Evolutionary conservation across 2,329 filamentous ascomycete species (phyloP).

Genomic region (Allantophomopsis lycopodina): DNA sequence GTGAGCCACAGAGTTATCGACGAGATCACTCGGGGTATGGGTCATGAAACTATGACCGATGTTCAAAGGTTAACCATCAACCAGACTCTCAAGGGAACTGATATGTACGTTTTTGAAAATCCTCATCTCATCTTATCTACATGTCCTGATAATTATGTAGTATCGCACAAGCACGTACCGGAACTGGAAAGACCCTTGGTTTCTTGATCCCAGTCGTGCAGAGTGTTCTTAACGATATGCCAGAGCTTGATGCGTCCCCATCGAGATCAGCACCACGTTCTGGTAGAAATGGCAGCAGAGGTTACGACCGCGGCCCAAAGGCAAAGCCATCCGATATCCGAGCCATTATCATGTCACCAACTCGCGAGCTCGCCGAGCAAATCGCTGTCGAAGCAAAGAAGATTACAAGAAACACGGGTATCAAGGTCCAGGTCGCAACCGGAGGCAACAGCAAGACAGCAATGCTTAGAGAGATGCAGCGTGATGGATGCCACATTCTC

Average conservation of each 20-base stretch:
- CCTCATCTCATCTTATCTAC: not conserved
- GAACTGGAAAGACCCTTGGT: constrained; percentile 90
- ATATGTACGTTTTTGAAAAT: constrained; percentile 15
- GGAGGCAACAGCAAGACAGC: constrained; percentile 68
- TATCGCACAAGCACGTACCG: constrained; percentile 89
- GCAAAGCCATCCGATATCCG: constrained; percentile 42
- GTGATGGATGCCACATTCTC: constrained; percentile 77
- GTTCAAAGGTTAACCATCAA: constrained; percentile 80
- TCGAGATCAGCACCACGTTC: not conserved
- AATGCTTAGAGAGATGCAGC: constrained; percentile 19
- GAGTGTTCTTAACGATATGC: constrained; percentile 55
- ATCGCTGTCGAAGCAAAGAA: constrained; percentile 62
- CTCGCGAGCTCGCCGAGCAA: constrained; percentile 69
- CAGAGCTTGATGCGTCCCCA: constrained; percentile 31
- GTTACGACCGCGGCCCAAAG: too few species aligned
- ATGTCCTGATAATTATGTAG: constrained; percentile 26
- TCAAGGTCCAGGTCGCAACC: constrained; percentile 61
- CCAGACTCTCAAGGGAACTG: constrained; percentile 52
- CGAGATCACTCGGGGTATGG: constrained; percentile 58
- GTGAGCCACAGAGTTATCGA: constrained; percentile 17
- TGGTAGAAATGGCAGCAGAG: too few species aligned
- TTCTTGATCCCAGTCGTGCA: constrained; percentile 83
- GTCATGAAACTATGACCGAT: constrained; percentile 75
- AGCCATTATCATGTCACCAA: constrained; percentile 65
- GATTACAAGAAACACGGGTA: constrained; percentile 13